Evolutionary conservation across 1,284 basidiomycete species (phyloP), one percentile per base, ranked within the genome.

Genomic region (Cyathus olla): DNA sequence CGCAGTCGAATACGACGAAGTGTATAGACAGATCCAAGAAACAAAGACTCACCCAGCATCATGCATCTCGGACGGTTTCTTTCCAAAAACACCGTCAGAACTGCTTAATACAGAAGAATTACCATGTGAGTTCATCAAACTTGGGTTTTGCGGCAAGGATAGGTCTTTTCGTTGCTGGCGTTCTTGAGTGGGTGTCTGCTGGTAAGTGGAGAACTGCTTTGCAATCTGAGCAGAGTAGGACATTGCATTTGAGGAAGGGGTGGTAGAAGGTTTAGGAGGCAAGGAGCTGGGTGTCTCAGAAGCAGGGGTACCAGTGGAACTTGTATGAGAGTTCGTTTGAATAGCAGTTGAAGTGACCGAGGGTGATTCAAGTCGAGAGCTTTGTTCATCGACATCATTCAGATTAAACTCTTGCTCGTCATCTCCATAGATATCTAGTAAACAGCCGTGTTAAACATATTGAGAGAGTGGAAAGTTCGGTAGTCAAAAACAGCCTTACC

Each of bases 31-130:
- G 66, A 60, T 59, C 63, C 71, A 54, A 21, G 35, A 39, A 13
- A n/a, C 22, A 21, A 67, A 63, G 71, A 72, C 94, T 93, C 87
- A 95, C 95, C 95, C 95, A 89, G 94, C 92, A 75, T 96, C 95
- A 68, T 94, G 94, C 94, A 95, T 95, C 76, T 96, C 95, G 56
- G 91, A 93, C 3, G 94, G 94, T 68, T 92, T 86, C 64, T 89
- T 86, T 35, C 83, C 82, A 67, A 82, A 83, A 2, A 83, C 74
- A 51, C 81, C 79, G 42, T 82, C 83, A 54, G 74, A 62, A 21
- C 72, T 49, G 44, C 60, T 48, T 49, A 49, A 37, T 57, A 52
- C 64, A 39, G 17, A 19, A 35, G 31, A 13, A 54, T 26, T 27
- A 22, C 22, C 28, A 10, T n/a, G 49, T 10, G 19, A 8, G 27